Base-by-base conservation (phyloP, 2,329 filamentous ascomycete genomes). In the Colletotrichum chrysophilum region DNA sequence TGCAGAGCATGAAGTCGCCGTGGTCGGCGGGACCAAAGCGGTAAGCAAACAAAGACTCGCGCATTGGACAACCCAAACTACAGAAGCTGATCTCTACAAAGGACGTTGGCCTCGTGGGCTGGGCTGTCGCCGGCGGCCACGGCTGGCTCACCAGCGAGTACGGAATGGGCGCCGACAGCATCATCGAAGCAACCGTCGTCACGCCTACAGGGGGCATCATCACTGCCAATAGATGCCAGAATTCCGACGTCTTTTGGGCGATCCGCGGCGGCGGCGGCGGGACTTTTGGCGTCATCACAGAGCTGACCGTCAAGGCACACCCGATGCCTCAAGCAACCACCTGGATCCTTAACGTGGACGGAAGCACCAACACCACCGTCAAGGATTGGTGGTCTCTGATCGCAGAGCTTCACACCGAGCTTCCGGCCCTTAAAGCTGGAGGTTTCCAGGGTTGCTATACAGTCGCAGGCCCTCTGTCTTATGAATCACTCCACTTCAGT, bases 101-200 rank as follows among this genome's bases (percentile, higher is more conserved):
- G 86, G 2, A 89, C 87, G 91, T 93, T 9, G 91, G 91, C 2
- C 77, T 91, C 10, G 88, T 89, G 0, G 92, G 91, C 16, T 64
- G 68, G 91, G 91, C 2, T 93, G 89, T 77, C 87, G 38, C 18
- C 62, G 88, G 86, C 12, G 88, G 88, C 0, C 88, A 89, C 77
- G 84, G 82, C 4, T 79, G 83, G 4, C 79, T 89, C 12, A 78
- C 80, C 3, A 85, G 84, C 2, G 80, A 80, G 14, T 86, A 87
- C 61, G 89, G 89, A 3, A 81, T 91, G 9, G 88, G 80, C 9
- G 88, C 86, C 0, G 89, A 90, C 77, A 86, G 89, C 65, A 84
- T 87, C 3, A 79, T 90, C 5, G 82, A 87, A 70, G 84, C 83
- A 78, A 81, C 85, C 43, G 83, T 88, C 5, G 82, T 90, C 4